Evolutionary conservation across 2,329 filamentous ascomycete species (phyloP).

Genomic region (Pestalotiopsis sp.): DNA sequence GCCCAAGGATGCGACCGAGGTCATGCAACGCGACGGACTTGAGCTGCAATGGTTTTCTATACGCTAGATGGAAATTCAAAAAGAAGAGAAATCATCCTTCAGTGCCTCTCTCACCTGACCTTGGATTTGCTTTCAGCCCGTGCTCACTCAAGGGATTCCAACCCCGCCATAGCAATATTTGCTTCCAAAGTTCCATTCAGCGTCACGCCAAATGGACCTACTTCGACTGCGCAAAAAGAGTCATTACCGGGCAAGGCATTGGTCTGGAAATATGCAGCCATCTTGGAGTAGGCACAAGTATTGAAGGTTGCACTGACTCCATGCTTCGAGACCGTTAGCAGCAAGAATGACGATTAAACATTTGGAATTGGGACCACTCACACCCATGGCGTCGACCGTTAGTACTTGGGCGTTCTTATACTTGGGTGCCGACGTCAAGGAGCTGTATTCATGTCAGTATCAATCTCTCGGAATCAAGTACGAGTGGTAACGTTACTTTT

Average conservation of each 20-base stretch:
- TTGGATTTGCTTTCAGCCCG: background rate
- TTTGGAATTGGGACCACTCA: slow-evolving; percentile 1
- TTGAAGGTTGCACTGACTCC: slow-evolving; percentile 8
- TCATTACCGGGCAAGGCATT: slow-evolving; percentile 17
- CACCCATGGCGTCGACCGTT: slow-evolving; percentile 16
- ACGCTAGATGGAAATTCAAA: background rate
- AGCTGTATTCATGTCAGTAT: slow-evolving; percentile 1
- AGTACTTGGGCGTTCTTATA: slow-evolving; percentile 18
- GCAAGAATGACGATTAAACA: background rate
- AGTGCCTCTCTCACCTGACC: background rate
- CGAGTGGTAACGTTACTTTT: slow-evolving; percentile 11
- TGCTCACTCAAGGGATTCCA: background rate
- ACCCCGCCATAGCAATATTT: background rate
- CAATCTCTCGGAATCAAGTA: background rate
- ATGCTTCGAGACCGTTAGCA: slow-evolving; percentile 9
- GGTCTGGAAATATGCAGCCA: slow-evolving; percentile 16
- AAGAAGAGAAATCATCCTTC: background rate
- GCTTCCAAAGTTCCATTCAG: slow-evolving; percentile 16
- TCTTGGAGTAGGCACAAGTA: slow-evolving; percentile 6
- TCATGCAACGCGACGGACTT: background rate
- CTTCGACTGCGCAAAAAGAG: slow-evolving; percentile 16
- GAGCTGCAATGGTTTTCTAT: background rate
- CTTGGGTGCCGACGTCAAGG: slow-evolving; percentile 13
- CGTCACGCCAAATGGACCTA: slow-evolving; percentile 7
- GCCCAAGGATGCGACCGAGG: background rate